Evolutionary conservation across 345 rosid genomes (phyloP), one percentile per base, ranked within the genome.

Genomic region (Dovyalis caffra): DNA sequence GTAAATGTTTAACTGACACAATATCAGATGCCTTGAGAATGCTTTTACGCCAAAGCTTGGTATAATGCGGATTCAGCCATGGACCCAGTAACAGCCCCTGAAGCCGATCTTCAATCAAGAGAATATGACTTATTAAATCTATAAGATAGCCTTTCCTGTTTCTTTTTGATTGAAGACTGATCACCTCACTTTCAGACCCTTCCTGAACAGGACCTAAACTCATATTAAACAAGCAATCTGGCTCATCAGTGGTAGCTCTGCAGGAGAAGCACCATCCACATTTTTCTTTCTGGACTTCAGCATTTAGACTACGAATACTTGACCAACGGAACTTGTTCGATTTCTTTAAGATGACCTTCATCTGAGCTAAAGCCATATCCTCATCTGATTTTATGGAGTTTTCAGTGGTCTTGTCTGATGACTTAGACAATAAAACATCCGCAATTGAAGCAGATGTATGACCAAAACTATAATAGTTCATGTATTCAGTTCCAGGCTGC

Each of bases 251-350:
- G 12, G 86, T 74, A 69, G 53, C 79, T 84, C 86, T 84, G 87
- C 99, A 95, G 73, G 86, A 74, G 85, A 85, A 87, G 87, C 99
- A 95, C 99, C 99, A 95, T 56, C 99, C 99, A 83, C 99, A 95
- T 71, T 83, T 90, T 85, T 93, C 99, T 80, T 81, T 93, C 84
- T 72, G 86, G 4, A 76, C 77, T 80, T 82, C 87, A 47, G 70
- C 69, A 64, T 77, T 82, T 34, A 78, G 80, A 45, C 78, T 83
- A 71, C 69, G 84, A 66, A 80, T 73, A 80, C 83, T 81, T 66
- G 87, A 89, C 97, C 95, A 90, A 66, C 66, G 75, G 76, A 91
- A 89, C 82, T 78, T 90, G 68, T 82, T 66, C 73, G 85, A 79
- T 74, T 83, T 88, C 83, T 86, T 90, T 82, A 91, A 86, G 70